Evolutionary conservation across 2,329 filamentous ascomycete genomes (phyloP).

Genomic region (Alternaria consortialis): DNA sequence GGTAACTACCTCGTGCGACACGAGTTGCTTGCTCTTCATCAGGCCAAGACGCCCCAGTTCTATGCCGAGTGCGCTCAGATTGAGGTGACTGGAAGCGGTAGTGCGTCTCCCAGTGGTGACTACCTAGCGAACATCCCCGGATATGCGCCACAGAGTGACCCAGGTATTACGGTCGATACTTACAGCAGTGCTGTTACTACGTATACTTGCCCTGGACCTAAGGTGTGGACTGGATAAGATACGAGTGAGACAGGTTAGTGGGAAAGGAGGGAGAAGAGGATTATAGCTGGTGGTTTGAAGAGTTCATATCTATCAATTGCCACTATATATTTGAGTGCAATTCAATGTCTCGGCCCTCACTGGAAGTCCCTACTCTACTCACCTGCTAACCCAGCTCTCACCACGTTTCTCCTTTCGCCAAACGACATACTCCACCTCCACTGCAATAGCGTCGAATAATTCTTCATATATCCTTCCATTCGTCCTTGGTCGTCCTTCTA

Average conservation of each 20-base stretch:
- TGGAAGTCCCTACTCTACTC: neutral
- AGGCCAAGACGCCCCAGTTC: conserved; percentile 61
- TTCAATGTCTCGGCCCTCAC: neutral
- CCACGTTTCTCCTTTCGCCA: neutral
- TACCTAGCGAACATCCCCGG: conserved; percentile 58
- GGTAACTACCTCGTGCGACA: conserved; percentile 56
- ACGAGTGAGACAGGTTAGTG: too few species aligned
- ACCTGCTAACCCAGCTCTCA: neutral
- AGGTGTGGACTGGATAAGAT: conserved; percentile 59
- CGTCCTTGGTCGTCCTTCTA: neutral
- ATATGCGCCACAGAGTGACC: conserved; percentile 55
- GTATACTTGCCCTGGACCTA: conserved; percentile 60
- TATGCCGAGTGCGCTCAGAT: conserved; percentile 68
- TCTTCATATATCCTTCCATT: neutral
- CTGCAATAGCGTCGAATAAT: neutral
- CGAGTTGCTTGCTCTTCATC: conserved; percentile 66
- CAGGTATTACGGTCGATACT: conserved; percentile 62
- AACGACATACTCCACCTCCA: neutral
- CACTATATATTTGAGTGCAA: neutral
- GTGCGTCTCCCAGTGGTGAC: conserved; percentile 52
- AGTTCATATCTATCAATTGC: neutral
- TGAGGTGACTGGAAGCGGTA: conserved; percentile 61
- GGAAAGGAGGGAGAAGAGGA: neutral
- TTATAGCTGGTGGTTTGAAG: neutral
- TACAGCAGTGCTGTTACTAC: conserved; percentile 57